Percentiles rank a stretch among this genome's conserved stretches.
These are phyloP conservation scores for Apiospora arundinis DNA, from an alignment of 2,329 filamentous ascomycete genomes.

Conservation along the genomic window DNA sequence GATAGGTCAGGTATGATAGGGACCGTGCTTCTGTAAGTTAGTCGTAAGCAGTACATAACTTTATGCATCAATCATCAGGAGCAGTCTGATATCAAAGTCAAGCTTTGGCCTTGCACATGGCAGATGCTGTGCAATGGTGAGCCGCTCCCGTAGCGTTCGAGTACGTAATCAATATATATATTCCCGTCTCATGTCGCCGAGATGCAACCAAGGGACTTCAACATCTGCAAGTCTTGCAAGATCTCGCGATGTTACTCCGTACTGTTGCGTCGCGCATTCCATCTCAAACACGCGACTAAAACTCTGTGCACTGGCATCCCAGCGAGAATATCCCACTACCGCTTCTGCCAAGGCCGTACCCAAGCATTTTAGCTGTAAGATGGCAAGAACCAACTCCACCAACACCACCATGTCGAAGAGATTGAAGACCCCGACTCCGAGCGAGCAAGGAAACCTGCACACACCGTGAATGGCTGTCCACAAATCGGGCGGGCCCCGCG, in stretches of 20 bases:
- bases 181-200: background rate
- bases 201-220: background rate
- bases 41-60: background rate
- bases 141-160: too few relatives aligned
- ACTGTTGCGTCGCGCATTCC: background rate
- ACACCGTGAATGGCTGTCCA: background rate
- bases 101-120: background rate
- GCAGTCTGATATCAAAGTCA: background rate
- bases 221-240: background rate
- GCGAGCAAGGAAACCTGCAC: background rate
- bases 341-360: background rate
- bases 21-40: background rate
- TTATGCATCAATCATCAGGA: background rate
- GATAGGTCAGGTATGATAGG: background rate
- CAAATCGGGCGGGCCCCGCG: constrained; percentile 1
- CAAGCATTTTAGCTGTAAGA: constrained; percentile 2
- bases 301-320: background rate
- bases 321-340: background rate
- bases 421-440: background rate
- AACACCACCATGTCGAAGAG: background rate
- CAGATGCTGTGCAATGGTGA: background rate
- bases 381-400: background rate
- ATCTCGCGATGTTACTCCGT: background rate
- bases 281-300: constrained; percentile 1
- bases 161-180: background rate